phyloP scores from a whole-genome alignment of 2,329 filamentous ascomycete species.

The Rhynchosporium graminicola region DNA sequence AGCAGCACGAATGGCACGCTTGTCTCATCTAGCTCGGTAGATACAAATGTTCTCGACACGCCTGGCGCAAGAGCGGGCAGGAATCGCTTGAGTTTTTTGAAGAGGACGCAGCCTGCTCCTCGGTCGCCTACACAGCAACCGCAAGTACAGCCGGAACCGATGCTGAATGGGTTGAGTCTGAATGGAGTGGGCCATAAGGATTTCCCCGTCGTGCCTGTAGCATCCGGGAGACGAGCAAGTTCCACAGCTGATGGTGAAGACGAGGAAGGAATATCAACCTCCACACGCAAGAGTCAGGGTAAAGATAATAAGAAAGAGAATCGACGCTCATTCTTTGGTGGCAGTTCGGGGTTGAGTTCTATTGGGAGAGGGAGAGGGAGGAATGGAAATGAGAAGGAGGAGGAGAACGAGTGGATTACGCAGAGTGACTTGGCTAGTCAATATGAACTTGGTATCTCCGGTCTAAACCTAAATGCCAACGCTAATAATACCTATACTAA shows the following conservation, averaged over 20 bases:
- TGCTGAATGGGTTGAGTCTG: constrained; percentile 9
- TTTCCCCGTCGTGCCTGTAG: not conserved
- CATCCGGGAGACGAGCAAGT: not conserved
- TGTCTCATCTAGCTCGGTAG: constrained; percentile 23
- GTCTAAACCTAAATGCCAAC: no score
- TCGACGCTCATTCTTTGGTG: constrained; percentile 29
- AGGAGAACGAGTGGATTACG: constrained; percentile 34
- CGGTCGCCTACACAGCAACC: not conserved
- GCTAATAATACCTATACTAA: not conserved
- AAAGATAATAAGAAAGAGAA: constrained; percentile 34
- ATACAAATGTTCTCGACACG: constrained; percentile 34
- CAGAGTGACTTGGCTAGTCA: constrained; percentile 42
- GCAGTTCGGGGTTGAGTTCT: constrained; percentile 1
- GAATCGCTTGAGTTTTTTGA: constrained; percentile 31
- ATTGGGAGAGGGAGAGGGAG: constrained; percentile 15
- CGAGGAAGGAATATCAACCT: not conserved
- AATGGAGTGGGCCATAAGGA: constrained; percentile 10
- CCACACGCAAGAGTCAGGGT: constrained; percentile 9
- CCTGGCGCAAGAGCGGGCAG: constrained; percentile 20
- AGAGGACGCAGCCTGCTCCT: constrained; percentile 1
- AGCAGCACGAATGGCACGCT: constrained; percentile 33
- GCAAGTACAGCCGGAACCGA: constrained; percentile 11
- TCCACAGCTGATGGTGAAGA: not conserved
- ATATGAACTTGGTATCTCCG: not conserved
- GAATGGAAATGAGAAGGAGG: not conserved